A percentile compares a stretch with the other conserved stretches of the same genome.
Evolutionary conservation across 2,329 filamentous ascomycete genomes (phyloP).

Genomic region (Penicillium palitans): DNA sequence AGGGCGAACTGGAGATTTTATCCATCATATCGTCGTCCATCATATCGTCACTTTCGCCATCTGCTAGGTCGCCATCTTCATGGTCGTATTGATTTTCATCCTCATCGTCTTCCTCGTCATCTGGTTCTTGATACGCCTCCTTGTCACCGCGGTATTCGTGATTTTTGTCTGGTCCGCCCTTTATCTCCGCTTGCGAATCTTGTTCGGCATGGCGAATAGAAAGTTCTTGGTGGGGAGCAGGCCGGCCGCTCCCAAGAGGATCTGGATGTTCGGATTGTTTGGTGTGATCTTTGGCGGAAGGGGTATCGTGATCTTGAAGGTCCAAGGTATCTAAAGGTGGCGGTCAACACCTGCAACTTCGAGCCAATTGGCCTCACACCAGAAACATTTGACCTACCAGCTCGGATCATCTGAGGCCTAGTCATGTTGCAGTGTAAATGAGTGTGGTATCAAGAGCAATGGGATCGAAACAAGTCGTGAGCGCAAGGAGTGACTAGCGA

Average conservation of each 20-base stretch:
- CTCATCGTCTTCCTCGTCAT: slow-evolving; percentile 28
- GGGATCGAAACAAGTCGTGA: slow-evolving; percentile 14
- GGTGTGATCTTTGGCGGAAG: slow-evolving; percentile 80
- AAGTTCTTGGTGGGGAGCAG: slow-evolving; percentile 81
- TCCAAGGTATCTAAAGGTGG: slow-evolving; percentile 78
- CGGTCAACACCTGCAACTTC: slow-evolving; percentile 12
- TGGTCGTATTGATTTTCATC: slow-evolving; percentile 27
- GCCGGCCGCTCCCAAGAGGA: slow-evolving; percentile 54
- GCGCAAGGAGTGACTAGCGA: slow-evolving; percentile 24
- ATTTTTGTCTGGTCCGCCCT: slow-evolving; percentile 62
- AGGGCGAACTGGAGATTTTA: slow-evolving; percentile 97
- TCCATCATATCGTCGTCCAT: slow-evolving; percentile 95
- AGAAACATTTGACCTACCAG: slow-evolving; percentile 38
- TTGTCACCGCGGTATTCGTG: slow-evolving; percentile 41
- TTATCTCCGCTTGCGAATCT: slow-evolving; percentile 72
- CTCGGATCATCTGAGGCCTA: slow-evolving; percentile 48
- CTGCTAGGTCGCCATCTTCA: slow-evolving; percentile 56
- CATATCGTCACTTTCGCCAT: slow-evolving; percentile 67
- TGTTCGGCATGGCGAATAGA: slow-evolving; percentile 77
- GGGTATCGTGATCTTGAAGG: slow-evolving; percentile 78
- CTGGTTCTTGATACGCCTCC: slow-evolving; percentile 37
- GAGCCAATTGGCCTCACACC: background rate
- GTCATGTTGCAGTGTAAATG: slow-evolving; percentile 36
- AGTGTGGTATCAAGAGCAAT: slow-evolving; percentile 16
- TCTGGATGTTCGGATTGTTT: slow-evolving; percentile 55